Base-by-base conservation (phyloP, 371 early-diverging fungal genomes). In the Funneliformis caledonium region DNA sequence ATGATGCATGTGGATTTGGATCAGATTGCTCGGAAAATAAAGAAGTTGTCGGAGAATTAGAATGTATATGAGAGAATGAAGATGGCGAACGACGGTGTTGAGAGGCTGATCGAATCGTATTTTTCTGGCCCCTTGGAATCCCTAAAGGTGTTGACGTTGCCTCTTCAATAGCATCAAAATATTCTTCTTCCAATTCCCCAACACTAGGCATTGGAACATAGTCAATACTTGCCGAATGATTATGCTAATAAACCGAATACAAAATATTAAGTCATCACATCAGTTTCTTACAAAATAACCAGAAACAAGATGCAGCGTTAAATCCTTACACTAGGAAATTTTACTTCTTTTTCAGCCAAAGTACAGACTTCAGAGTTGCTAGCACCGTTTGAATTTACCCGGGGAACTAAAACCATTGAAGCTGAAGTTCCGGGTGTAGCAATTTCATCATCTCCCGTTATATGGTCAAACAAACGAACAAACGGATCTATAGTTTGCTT, bases 21-120 rank as follows among this genome's bases (percentile, higher is more conserved):
- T 82, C 84, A 12, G 84, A 84, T 14, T 80, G 82, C 31, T 83
- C 85, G 10, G 84, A 84, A 60, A 82, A 84, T 26, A 77, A 83
- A 0, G 78, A 75, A 22, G 83, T 82, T 19, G 83, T 72, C 16
- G 82, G 52, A 37, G 84, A 77, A 69, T 56, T 22, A 56, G 78
- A 64, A 65, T 81, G 56, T 56, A 67, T n/a, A n/a, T 47, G 62
- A 14, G 65, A 62, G 8, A 67, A 42, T 37, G 78, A 77, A 65
- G 65, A 48, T 11, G n/a, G 26, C 5, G 56, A 56, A 33, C 26
- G 75, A 50, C 60, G 75, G 59, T 16, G 78, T 77, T 37, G 78
- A 37, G 76, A 61, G 22, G 11, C 22, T 5, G 64, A 48, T 65
- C 65, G n/a, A 60, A n/a, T 11, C 6, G 60, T 4, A 52, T 72